These are phyloP conservation scores for Cryomyces minteri DNA, from an alignment of 495 filamentous ascomycete genomes.

Conservation along the genomic window DNA sequence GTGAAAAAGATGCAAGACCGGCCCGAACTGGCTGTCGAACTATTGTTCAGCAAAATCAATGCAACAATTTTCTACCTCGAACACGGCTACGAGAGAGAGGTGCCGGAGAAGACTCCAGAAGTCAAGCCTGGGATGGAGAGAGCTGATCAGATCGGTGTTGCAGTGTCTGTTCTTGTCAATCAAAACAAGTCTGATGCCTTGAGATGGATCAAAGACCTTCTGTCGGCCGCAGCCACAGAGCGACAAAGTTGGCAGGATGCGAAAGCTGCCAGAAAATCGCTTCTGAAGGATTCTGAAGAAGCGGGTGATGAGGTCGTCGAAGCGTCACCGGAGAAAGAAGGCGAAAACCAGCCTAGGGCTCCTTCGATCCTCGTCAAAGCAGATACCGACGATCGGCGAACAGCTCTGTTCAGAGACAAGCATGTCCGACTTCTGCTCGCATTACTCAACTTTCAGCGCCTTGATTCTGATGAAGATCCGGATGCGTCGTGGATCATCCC, in stretches of 20 bases:
- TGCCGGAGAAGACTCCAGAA: constrained; percentile 39
- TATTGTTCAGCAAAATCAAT: constrained; percentile 87
- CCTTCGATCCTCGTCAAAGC: constrained; percentile 36
- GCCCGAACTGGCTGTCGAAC: constrained; percentile 66
- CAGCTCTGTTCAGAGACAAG: constrained; percentile 74
- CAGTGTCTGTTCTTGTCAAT: constrained; percentile 57
- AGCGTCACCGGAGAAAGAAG: neutral
- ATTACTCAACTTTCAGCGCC: constrained; percentile 49
- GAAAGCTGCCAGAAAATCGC: constrained; percentile 31
- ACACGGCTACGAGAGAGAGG: constrained; percentile 75
- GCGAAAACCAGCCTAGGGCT: neutral
- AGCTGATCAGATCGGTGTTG: constrained; percentile 58
- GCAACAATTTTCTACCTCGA: constrained; percentile 72
- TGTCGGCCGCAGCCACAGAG: constrained; percentile 50
- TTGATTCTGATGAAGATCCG: constrained; percentile 48
- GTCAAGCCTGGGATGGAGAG: constrained; percentile 48
- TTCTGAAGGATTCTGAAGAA: constrained; percentile 12
- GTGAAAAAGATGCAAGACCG: constrained; percentile 70
- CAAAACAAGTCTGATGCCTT: constrained; percentile 54
- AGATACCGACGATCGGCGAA: constrained; percentile 45
- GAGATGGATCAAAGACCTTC: constrained; percentile 61
- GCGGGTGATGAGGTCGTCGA: constrained; percentile 9
- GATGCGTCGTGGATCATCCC: constrained; percentile 71
- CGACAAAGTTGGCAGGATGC: constrained; percentile 63
- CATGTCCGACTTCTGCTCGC: constrained; percentile 76